Evolutionary conservation across 148 eudicot species (phyloP), one percentile per base, ranked within the genome.

Genomic region (Vaccinium macrocarpon): DNA sequence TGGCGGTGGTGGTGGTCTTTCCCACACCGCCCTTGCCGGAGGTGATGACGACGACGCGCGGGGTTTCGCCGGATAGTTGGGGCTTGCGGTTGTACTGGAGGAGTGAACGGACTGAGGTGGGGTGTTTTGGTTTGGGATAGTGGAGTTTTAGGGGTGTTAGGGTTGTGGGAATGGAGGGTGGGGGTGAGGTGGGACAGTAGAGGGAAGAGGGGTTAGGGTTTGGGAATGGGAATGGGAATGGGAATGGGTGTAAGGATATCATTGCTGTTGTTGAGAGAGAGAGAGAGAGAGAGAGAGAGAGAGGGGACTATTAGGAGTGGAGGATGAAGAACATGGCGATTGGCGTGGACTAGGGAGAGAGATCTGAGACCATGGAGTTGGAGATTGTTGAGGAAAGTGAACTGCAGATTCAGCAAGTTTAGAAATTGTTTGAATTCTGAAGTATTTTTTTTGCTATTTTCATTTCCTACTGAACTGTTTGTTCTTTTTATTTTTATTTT

Each of bases 21-120:
- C 98, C 99, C 32, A 97, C 99, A 35, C 99, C 99, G 68, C 99
- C 99, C 73, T 97, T 93, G 13, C 99, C 98, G 86, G 99, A 97
- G 64, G 98, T 97, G 81, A 97, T 93, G 57, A 97, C 98, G 68
- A 97, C 93, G 12, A 95, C 94, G 1, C 99, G 86, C 1, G 98
- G 99, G 0, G 97, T 91, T 1, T 95, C 88, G 16, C 99, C 99
- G 82, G 97, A 82, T 70, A 94, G 88, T 50, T 93, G 88, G 35
- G 99, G 98, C 84, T 94, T 94, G 55, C 98, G 96, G 71, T 86
- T 92, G 93, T 93, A 94, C 70, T 92, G 95, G 83, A 93, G 92
- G 70, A 90, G 64, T 56, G 95, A 88, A 55, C 38, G 80, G 55
- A 76, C 13, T 79, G 71, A 49, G 73, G 81, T 77, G 84, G 48